Conservation (phyloP, 306 rosid species). For the Trifolium fragiferum region DNA sequence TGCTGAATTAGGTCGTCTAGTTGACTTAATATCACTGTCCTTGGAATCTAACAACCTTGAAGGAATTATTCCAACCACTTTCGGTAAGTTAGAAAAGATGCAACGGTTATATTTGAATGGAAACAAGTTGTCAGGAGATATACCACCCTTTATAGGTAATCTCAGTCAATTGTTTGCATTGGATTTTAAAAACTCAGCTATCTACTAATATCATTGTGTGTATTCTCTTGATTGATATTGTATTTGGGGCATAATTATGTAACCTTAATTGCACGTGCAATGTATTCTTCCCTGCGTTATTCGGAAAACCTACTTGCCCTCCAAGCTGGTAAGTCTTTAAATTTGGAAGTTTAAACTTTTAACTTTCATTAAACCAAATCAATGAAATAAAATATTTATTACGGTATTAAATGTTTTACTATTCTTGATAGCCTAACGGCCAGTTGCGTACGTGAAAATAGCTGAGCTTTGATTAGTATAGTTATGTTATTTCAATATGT, state of each 20-base stretch:
- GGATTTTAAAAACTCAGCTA: too few species aligned
- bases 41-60: too few species aligned
- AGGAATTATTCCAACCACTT: too few species aligned
- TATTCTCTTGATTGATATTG: slow-evolving; percentile 24
- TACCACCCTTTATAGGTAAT: too few species aligned
- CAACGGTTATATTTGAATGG: too few species aligned
- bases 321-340: slow-evolving; percentile 5
- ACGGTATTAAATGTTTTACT: neutral
- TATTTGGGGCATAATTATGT: slow-evolving; percentile 29
- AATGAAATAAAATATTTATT: slow-evolving; percentile 25
- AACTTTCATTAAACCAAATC: slow-evolving; percentile 24
- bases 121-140: too few species aligned
- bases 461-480: slow-evolving; percentile 15
- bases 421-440: neutral
- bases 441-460: slow-evolving; percentile 16
- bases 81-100: too few species aligned
- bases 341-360: slow-evolving; percentile 8
- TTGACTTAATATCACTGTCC: too few species aligned
- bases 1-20: too few species aligned
- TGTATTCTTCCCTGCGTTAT: slow-evolving; percentile 17
- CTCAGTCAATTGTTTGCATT: too few species aligned
- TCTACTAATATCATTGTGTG: neutral
- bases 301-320: neutral
- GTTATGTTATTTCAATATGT: slow-evolving; percentile 20
- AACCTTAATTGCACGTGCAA: neutral